Evolutionary conservation across 257 asterid species (phyloP), one percentile per base, ranked within the genome.

Genomic region (Pogostemon cablin): DNA sequence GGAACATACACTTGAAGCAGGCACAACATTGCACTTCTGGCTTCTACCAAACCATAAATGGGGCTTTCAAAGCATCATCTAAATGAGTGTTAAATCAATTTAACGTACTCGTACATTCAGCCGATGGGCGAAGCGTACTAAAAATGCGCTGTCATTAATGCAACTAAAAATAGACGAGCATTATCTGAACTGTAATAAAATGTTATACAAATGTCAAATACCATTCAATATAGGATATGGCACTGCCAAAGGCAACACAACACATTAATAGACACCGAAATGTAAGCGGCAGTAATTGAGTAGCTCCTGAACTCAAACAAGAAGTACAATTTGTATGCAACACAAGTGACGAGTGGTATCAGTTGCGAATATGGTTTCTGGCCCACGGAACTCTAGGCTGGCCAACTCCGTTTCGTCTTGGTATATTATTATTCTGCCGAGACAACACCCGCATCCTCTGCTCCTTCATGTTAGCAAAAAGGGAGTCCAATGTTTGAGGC

Each of bases 391-490:
- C 85, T 39, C 76, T 57, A 61, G 54, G 84, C 65, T 73, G 91
- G 44, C 83, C 78, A 5, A 86, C 84, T 9, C 85, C 91, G 40
- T 78, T 86, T 82, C 90, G 85, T 76, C 85, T 81, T 32, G 75
- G 37, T 8, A 64, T 78, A 25, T 61, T 40, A 6, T 78, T 81
- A 4, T 68, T 80, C 74, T 80, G 87, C 50, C 74, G 86, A 12
- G 92, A 79, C 12, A 71, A 63, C n/a, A 62, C 70, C 74, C 77
- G 86, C 92, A 82, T 83, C 72, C 96, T 86, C 55, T 88, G 89
- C 74, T 86, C 95, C 82, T 88, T 89, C 97, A 93, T 93, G 87
- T 84, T 85, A 41, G 96, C 96, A 73, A 93, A 93, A 43, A 79
- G 86, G 7, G 98, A 88, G 81, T 93, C 98, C 34, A 93, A 63